Conservation (phyloP, 2,329 filamentous ascomycete genomes). For the Cryphonectria radicalis region DNA sequence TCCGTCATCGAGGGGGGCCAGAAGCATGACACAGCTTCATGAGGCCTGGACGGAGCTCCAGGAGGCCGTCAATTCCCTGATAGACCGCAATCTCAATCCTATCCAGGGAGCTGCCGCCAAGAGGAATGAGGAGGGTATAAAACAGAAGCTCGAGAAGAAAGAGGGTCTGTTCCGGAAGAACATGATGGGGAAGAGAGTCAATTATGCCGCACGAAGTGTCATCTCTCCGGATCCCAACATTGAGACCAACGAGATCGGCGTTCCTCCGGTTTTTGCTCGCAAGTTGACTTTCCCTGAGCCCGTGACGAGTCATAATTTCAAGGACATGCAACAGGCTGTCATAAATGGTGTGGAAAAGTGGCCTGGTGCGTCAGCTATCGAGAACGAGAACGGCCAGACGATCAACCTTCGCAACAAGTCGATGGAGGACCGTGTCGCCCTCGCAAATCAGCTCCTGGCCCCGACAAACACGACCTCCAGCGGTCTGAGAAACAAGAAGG, state of each 20-base stretch:
- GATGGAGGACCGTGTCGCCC: slow-evolving; percentile 80
- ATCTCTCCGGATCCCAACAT: slow-evolving; percentile 99
- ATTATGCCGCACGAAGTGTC: slow-evolving; percentile 95
- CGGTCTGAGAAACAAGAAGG: slow-evolving; percentile 88
- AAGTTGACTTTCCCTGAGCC: slow-evolving; percentile 97
- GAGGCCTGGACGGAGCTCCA: slow-evolving; percentile 84
- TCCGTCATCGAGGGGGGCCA: slow-evolving; percentile 17
- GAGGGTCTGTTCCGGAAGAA: slow-evolving; percentile 98
- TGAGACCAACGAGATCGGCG: slow-evolving; percentile 97
- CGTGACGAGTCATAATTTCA: slow-evolving; percentile 95
- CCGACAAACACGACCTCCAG: slow-evolving; percentile 76
- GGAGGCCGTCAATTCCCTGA: slow-evolving; percentile 87
- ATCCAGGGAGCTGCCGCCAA: slow-evolving; percentile 77
- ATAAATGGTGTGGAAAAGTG: slow-evolving; percentile 93
- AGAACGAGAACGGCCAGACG: slow-evolving; percentile 93
- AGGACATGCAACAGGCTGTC: slow-evolving; percentile 92
- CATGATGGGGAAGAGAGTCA: slow-evolving; percentile 99
- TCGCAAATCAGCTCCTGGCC: slow-evolving; percentile 91
- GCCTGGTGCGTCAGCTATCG: slow-evolving; percentile 91
- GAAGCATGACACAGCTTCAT: slow-evolving; percentile 63
- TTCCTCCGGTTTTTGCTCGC: slow-evolving; percentile 95
- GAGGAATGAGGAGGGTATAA: slow-evolving; percentile 89
- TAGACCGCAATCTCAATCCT: slow-evolving; percentile 87
- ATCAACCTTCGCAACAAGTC: slow-evolving; percentile 87
- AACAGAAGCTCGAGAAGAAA: slow-evolving; percentile 98